phyloP scores from a whole-genome alignment of 495 filamentous ascomycete species.

The Penicillium soppii region DNA sequence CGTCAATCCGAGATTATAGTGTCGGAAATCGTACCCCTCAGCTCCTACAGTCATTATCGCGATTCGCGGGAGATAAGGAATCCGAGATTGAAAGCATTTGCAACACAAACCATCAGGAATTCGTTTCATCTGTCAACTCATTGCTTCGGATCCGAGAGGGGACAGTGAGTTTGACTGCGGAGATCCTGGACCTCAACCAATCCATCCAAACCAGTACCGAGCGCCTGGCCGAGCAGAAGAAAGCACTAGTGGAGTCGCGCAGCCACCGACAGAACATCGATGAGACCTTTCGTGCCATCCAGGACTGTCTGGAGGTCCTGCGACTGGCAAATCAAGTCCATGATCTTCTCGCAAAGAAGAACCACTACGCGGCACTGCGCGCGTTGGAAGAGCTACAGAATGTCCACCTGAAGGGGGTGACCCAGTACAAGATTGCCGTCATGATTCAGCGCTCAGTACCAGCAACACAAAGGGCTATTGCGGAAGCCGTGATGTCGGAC shows the following conservation, averaged over 20 bases:
- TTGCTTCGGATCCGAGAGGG: slow-evolving; percentile 87
- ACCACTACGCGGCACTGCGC: slow-evolving; percentile 91
- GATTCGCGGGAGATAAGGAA: slow-evolving; percentile 83
- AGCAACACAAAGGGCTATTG: slow-evolving; percentile 86
- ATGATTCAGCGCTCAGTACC: slow-evolving; percentile 95
- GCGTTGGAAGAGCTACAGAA: slow-evolving; percentile 95
- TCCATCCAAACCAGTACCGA: slow-evolving; percentile 96
- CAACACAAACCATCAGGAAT: slow-evolving; percentile 94
- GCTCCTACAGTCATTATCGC: slow-evolving; percentile 73
- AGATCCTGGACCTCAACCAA: slow-evolving; percentile 89
- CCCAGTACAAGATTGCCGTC: slow-evolving; percentile 92
- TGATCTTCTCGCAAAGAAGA: slow-evolving; percentile 85
- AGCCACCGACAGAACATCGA: slow-evolving; percentile 94
- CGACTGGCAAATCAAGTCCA: slow-evolving; percentile 92
- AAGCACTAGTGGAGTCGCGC: slow-evolving; percentile 84
- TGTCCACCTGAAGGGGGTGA: slow-evolving; percentile 89
- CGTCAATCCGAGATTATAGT: slow-evolving; percentile 86
- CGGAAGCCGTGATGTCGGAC: slow-evolving; percentile 95
- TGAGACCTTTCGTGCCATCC: slow-evolving; percentile 84
- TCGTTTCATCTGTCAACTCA: slow-evolving; percentile 88
- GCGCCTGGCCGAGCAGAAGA: slow-evolving; percentile 92
- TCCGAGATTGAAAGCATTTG: slow-evolving; percentile 92
- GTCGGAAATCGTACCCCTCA: slow-evolving; percentile 68
- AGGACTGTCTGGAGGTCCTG: slow-evolving; percentile 87
- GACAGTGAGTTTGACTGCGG: slow-evolving; percentile 80